A percentile compares a stretch with the other conserved stretches of the same genome.
Evolutionary conservation across 108 stramenopile species (phyloP).

Genomic region (Cyclotella atomus): DNA sequence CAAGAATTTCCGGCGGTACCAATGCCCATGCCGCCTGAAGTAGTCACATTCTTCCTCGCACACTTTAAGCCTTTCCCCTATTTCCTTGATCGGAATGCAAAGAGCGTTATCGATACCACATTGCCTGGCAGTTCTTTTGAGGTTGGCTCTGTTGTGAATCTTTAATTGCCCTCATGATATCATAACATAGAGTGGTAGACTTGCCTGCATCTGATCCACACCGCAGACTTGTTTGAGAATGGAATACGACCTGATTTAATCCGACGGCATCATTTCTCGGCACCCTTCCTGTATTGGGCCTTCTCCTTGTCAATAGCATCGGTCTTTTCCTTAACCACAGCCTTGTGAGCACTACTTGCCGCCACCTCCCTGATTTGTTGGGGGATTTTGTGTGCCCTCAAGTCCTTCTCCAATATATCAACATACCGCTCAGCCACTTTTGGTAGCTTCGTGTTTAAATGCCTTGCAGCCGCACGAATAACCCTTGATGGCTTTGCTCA

Average conservation of each 20-base stretch:
- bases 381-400: too few species aligned
- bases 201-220: conserved; percentile 20
- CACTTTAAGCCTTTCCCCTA: not conserved
- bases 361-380: too few species aligned
- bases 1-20: conserved; percentile 8
- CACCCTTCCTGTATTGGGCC: conserved; percentile 10
- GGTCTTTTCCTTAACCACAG: not conserved
- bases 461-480: not conserved
- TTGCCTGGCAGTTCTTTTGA: not conserved
- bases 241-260: conserved; percentile 23
- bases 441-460: not conserved
- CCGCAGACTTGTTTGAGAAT: conserved; percentile 13
- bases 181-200: conserved; percentile 13
- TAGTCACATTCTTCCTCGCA: conserved; percentile 11
- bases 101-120: conserved; percentile 2
- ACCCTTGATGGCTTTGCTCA: not conserved
- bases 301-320: conserved; percentile 12
- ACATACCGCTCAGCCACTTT: not conserved
- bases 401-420: too few species aligned
- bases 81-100: not conserved
- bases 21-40: conserved; percentile 8
- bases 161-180: not conserved
- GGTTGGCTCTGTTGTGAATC: conserved; percentile 26
- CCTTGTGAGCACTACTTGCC: not conserved
- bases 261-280: conserved; percentile 25